Evolutionary conservation across 2,329 filamentous ascomycete species (phyloP).

Genomic region (Macrophomina phaseolina): DNA sequence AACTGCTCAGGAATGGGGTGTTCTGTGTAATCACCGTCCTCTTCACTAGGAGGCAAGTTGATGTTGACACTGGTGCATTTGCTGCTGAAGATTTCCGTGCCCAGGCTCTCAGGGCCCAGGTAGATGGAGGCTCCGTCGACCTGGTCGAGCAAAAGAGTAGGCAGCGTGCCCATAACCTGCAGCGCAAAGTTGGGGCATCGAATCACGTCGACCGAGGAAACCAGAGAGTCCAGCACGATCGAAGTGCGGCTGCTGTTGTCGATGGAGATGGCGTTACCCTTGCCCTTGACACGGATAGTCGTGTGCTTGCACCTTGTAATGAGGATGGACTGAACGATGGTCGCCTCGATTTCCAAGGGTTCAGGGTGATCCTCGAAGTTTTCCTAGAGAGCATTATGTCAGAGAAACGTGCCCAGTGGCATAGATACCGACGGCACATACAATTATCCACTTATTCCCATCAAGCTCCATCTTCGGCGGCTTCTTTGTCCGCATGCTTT

Average conservation of each 20-base stretch:
- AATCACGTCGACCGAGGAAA: conserved; percentile 92
- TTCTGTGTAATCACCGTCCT: conserved; percentile 78
- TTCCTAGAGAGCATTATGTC: conserved; percentile 61
- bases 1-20: conserved; percentile 89
- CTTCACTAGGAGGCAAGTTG: conserved; percentile 73
- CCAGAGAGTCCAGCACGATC: conserved; percentile 85
- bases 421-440: conserved; percentile 47
- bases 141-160: conserved; percentile 89
- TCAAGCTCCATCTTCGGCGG: conserved; percentile 57
- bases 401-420: background rate
- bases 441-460: conserved; percentile 88
- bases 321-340: conserved; percentile 85
- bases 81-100: conserved; percentile 84
- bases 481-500: conserved; percentile 56
- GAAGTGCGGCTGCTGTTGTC: conserved; percentile 88
- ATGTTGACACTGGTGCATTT: conserved; percentile 89
- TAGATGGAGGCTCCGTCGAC: conserved; percentile 90
- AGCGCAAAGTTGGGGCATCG: conserved; percentile 93
- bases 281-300: conserved; percentile 86
- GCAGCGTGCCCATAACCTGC: conserved; percentile 85
- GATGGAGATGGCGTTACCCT: conserved; percentile 94
- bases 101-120: conserved; percentile 77
- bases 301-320: conserved; percentile 92
- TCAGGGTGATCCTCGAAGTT: conserved; percentile 80
- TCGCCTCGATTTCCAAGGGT: conserved; percentile 80